Percentiles rank a stretch among this genome's conserved stretches.
These are phyloP conservation scores for Diplocarpon rosae DNA, from an alignment of 2,329 filamentous ascomycete species.

Conservation along the genomic window DNA sequence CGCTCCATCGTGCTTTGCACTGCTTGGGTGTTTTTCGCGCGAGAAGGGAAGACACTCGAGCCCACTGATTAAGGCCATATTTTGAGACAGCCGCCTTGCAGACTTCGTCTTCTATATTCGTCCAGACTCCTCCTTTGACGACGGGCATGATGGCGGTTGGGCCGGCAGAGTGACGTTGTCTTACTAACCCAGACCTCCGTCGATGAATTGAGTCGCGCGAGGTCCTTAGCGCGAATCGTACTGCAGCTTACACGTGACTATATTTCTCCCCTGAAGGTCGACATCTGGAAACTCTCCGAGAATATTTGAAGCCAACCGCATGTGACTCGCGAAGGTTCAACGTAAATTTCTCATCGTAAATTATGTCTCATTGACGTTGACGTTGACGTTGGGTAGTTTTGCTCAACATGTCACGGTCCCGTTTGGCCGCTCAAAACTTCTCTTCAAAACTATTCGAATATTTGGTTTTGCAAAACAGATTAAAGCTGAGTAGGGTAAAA, in stretches of 20 bases:
- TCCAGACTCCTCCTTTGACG: constrained; percentile 67
- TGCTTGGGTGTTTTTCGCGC: constrained; percentile 97
- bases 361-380: too few species aligned
- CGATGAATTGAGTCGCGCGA: neutral
- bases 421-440: too few species aligned
- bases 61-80: constrained; percentile 96
- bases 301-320: too few species aligned
- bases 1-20: constrained; percentile 96
- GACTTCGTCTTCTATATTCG: constrained; percentile 83
- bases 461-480: too few species aligned
- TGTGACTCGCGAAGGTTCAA: too few species aligned
- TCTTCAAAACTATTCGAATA: too few species aligned
- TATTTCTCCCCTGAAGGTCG: neutral
- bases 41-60: constrained; percentile 90
- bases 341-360: too few species aligned
- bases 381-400: too few species aligned
- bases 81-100: constrained; percentile 83
- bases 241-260: neutral
- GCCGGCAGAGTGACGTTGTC: neutral
- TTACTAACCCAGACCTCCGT: neutral
- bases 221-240: neutral
- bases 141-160: constrained; percentile 46
- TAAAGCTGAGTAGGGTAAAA: too few species aligned
- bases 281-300: too few species aligned
- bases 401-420: too few species aligned